Percentiles rank a stretch among this genome's conserved stretches.
These are phyloP conservation scores for Serendipita vermifera DNA, from an alignment of 768 basidiomycete genomes.

Conservation along the genomic window DNA sequence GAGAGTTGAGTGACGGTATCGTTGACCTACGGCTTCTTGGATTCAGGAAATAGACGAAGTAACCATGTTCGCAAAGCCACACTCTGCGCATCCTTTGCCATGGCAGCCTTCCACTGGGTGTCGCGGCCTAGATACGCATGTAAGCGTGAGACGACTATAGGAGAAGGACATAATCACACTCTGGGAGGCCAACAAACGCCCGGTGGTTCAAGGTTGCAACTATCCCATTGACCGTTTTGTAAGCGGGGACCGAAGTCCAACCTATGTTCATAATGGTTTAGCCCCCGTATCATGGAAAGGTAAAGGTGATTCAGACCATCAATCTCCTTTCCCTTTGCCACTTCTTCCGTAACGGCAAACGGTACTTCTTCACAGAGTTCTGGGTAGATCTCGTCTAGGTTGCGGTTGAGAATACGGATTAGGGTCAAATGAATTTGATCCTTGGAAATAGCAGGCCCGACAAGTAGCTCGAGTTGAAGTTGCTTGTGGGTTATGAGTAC, in stretches of 20 bases:
- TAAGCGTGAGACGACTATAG: neutral
- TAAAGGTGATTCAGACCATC: neutral
- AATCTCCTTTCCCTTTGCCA: neutral
- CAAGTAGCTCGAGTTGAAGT: neutral
- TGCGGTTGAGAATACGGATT: neutral
- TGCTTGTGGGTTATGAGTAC: neutral
- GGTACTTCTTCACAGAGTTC: neutral
- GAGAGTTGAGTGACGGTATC: too few species aligned
- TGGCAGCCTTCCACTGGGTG: neutral
- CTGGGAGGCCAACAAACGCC: neutral
- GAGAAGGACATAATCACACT: neutral
- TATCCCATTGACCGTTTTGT: neutral
- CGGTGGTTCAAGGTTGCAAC: neutral
- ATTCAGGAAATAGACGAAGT: neutral
- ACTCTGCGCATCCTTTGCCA: neutral
- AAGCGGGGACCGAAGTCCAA: neutral
- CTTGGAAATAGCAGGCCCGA: neutral
- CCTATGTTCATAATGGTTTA: neutral
- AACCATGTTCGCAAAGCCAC: neutral
- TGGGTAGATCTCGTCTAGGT: neutral
- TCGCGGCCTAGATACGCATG: neutral
- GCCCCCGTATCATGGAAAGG: neutral
- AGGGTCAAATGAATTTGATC: neutral
- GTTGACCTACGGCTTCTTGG: neutral
- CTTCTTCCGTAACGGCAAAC: neutral